A percentile compares a stretch with the other conserved stretches of the same genome.
phyloP scores from a whole-genome alignment of 2,329 filamentous ascomycete species.

The Epichloe elymi region DNA sequence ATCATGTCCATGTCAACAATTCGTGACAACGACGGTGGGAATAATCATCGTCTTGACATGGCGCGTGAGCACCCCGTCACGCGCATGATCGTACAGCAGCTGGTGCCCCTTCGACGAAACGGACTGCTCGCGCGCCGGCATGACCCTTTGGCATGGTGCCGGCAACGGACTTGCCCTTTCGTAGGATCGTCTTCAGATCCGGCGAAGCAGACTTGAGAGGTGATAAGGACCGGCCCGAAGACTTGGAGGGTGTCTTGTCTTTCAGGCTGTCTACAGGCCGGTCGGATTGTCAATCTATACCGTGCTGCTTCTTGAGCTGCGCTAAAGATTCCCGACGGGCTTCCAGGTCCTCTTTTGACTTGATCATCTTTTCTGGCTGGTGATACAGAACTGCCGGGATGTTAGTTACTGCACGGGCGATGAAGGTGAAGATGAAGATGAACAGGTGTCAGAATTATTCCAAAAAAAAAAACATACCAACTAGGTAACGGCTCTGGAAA shows the following conservation, averaged over 20 bases:
- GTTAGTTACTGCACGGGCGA: neutral
- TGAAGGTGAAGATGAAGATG: neutral
- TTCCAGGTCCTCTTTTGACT: constrained; percentile 86
- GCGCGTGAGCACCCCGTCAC: constrained; percentile 15
- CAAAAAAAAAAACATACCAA: constrained; percentile 49
- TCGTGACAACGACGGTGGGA: neutral
- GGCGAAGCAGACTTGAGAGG: constrained; percentile 27
- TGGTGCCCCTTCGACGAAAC: constrained; percentile 27
- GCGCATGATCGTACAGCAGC: constrained; percentile 25
- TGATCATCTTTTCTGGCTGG: constrained; percentile 55
- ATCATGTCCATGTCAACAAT: neutral
- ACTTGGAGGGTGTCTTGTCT: constrained; percentile 30
- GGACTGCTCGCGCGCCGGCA: constrained; percentile 26
- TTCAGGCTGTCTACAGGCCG: constrained; percentile 44
- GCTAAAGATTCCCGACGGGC: constrained; percentile 94
- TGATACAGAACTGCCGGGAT: constrained; percentile 42
- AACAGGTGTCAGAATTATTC: constrained; percentile 2
- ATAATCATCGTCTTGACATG: neutral
- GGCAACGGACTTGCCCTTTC: constrained; percentile 26
- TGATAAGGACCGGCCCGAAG: constrained; percentile 49
- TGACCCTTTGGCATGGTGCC: constrained; percentile 22
- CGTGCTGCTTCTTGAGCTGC: constrained; percentile 93
- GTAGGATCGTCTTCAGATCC: constrained; percentile 30
- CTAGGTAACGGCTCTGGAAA: constrained; percentile 98
- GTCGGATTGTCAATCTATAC: constrained; percentile 91